Evolutionary conservation across 306 rosid genomes (phyloP).

Genomic region (Psophocarpus tetragonolobus): DNA sequence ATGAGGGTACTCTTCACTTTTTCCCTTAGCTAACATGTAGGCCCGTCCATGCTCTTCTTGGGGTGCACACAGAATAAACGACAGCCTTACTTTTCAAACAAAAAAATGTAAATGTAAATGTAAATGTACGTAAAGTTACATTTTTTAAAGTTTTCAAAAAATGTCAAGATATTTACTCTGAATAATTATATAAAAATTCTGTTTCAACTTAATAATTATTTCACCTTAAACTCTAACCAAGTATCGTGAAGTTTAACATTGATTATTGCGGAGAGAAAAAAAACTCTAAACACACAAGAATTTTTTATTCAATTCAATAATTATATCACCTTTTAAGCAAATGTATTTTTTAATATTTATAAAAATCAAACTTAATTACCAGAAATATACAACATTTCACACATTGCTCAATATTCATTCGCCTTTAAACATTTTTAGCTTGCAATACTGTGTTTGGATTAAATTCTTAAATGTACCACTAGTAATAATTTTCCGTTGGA

Average conservation of each 20-base stretch:
- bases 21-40: not conserved
- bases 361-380: too few species aligned
- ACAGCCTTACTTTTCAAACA: not conserved
- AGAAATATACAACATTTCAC: too few species aligned
- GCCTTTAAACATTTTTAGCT: too few species aligned
- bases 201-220: not conserved
- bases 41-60: slow-evolving; percentile 7
- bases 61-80: not conserved
- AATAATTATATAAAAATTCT: not conserved
- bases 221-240: not conserved
- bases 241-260: too few species aligned
- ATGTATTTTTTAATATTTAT: too few species aligned
- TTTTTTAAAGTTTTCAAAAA: not conserved
- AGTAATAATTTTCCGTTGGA: not conserved
- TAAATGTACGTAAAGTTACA: slow-evolving; percentile 3
- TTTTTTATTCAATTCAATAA: too few species aligned
- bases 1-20: not conserved
- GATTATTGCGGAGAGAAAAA: too few species aligned
- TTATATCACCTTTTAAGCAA: too few species aligned
- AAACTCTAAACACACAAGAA: too few species aligned
- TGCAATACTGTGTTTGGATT: not conserved
- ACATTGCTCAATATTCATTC: too few species aligned
- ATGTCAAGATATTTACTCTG: not conserved
- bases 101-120: not conserved
- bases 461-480: not conserved